Percentiles rank a stretch among this genome's conserved stretches.
These are phyloP conservation scores for Tricholoma saponaceum DNA, from an alignment of 768 basidiomycete genomes.

Conservation along the genomic window DNA sequence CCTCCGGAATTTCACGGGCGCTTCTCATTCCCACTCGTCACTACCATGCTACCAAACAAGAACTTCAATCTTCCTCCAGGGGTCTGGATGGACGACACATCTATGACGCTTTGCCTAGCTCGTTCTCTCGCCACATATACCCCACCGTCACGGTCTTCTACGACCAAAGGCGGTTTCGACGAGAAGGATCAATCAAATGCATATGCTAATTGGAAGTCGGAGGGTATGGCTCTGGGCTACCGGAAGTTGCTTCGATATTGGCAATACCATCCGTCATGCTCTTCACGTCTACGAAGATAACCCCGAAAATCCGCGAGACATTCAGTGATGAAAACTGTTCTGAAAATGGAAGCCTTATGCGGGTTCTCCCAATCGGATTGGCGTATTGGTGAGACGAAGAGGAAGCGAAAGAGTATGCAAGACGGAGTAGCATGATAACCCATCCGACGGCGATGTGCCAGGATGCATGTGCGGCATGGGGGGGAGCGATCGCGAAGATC, in stretches of 20 bases:
- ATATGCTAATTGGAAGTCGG: conserved; percentile 10
- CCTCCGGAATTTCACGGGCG: too few species aligned
- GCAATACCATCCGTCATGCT: too few species aligned
- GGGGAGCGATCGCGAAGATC: conserved; percentile 28
- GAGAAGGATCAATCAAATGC: conserved; percentile 13
- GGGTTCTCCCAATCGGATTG: conserved; percentile 38
- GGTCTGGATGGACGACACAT: conserved; percentile 47
- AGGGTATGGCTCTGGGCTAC: conserved; percentile 14
- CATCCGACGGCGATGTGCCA: conserved; percentile 38
- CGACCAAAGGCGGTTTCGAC: conserved; percentile 13
- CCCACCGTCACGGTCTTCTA: conserved; percentile 1
- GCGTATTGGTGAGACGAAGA: conserved; percentile 35
- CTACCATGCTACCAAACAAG: conserved; percentile 34
- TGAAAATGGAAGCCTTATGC: conserved; percentile 44
- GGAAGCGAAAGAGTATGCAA: too few species aligned
- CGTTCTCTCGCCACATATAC: conserved; percentile 31
- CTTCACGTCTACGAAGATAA: too few species aligned
- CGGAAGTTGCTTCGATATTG: too few species aligned
- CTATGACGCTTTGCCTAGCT: conserved; percentile 42
- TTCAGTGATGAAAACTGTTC: conserved; percentile 22
- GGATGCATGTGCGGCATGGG: conserved; percentile 41
- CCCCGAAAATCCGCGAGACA: conserved; percentile 24
- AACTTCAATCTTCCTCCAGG: conserved; percentile 31
- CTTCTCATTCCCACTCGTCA: conserved; percentile 32
- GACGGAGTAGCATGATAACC: conserved; percentile 39